A percentile compares a stretch with the other conserved stretches of the same genome.
These are phyloP conservation scores for Aspergillus proliferans DNA, from an alignment of 2,329 filamentous ascomycete genomes.

Conservation along the genomic window DNA sequence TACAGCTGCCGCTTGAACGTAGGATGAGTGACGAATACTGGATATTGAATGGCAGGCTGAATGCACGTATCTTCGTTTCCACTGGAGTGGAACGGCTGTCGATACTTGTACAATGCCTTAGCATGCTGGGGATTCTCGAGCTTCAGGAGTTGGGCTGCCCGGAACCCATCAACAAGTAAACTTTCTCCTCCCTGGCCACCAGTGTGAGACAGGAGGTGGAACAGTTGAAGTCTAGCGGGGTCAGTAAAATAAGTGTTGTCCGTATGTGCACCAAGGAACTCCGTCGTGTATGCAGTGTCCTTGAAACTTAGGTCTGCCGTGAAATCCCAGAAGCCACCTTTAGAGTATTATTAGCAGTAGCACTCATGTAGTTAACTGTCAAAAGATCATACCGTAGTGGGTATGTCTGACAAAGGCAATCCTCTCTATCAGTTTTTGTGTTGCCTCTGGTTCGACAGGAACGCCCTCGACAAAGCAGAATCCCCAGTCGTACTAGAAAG, in stretches of 20 bases:
- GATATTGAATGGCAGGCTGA: conserved; percentile 61
- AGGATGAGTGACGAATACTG: conserved; percentile 61
- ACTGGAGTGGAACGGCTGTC: conserved; percentile 72
- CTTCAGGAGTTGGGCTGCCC: conserved; percentile 58
- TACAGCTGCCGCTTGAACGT: conserved; percentile 38
- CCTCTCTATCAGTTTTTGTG: conserved; percentile 66
- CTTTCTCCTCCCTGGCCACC: conserved; percentile 61
- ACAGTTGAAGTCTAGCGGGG: conserved; percentile 82
- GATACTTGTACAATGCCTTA: conserved; percentile 48
- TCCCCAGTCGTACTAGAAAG: conserved; percentile 56
- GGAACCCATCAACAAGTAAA: conserved; percentile 80
- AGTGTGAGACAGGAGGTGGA: conserved; percentile 82
- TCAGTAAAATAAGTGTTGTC: conserved; percentile 96
- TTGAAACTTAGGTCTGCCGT: conserved; percentile 80
- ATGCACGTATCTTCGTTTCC: conserved; percentile 82
- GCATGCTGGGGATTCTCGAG: conserved; percentile 53
- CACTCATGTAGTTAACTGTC: not conserved
- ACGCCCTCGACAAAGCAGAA: conserved; percentile 71
- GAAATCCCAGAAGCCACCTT: conserved; percentile 73
- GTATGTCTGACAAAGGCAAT: conserved; percentile 85
- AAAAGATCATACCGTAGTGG: conserved; percentile 64
- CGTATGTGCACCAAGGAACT: conserved; percentile 77
- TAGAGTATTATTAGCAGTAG: conserved; percentile 4
- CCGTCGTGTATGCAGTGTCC: conserved; percentile 85
- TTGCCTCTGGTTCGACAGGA: conserved; percentile 63